Evolutionary conservation across 192 early-diverging fungal species (phyloP).

Genomic region (Backusella macrospora): DNA sequence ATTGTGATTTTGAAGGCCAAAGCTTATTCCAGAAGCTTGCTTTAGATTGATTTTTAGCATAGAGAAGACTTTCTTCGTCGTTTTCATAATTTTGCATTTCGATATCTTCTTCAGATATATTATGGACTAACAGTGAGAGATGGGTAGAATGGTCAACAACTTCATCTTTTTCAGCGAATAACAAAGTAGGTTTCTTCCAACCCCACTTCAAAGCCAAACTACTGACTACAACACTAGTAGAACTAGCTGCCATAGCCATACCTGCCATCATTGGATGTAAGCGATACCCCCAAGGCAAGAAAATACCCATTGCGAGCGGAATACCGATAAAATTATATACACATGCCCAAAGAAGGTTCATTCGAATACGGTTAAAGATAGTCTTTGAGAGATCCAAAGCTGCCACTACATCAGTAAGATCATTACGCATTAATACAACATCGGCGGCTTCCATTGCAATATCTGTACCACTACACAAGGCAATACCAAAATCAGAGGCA

Average conservation of each 20-base stretch:
- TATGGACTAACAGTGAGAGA: slow-evolving; percentile 6
- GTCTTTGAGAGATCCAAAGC: slow-evolving; percentile 82
- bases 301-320: slow-evolving; percentile 92
- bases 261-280: slow-evolving; percentile 93
- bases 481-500: slow-evolving; percentile 84
- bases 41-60: not conserved
- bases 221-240: slow-evolving; percentile 89
- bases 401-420: slow-evolving; percentile 83
- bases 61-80: slow-evolving; percentile 8
- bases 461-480: slow-evolving; percentile 88
- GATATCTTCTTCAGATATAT: slow-evolving; percentile 11
- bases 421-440: slow-evolving; percentile 90
- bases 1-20: slow-evolving; percentile 1
- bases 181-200: slow-evolving; percentile 50
- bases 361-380: slow-evolving; percentile 83
- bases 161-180: not conserved
- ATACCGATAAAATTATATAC: slow-evolving; percentile 90
- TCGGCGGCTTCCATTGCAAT: slow-evolving; percentile 94
- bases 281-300: slow-evolving; percentile 81
- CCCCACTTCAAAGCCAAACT: slow-evolving; percentile 79
- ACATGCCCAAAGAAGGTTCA: slow-evolving; percentile 91
- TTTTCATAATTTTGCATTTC: slow-evolving; percentile 13
- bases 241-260: slow-evolving; percentile 91
- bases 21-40: not conserved
- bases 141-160: not conserved